Conservation (phyloP, 352 stramenopile species). For the Phytophthora tentaculata region DNA sequence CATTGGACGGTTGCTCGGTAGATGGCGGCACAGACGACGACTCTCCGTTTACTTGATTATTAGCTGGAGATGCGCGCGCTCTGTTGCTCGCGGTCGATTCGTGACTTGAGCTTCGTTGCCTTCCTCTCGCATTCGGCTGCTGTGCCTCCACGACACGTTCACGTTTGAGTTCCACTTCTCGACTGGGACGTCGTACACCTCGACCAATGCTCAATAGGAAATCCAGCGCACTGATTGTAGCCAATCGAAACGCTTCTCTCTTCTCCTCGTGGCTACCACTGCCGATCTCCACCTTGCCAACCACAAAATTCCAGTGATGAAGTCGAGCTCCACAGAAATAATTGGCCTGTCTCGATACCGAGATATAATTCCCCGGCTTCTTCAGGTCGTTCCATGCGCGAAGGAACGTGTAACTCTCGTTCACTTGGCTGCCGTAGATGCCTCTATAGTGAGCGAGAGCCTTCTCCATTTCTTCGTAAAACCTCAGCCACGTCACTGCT, state of each 20-base stretch:
- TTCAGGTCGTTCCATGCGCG: slow-evolving; percentile 67
- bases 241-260: slow-evolving; percentile 53
- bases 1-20: neutral
- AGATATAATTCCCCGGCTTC: slow-evolving; percentile 30
- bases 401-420: slow-evolving; percentile 55
- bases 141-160: slow-evolving; percentile 5
- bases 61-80: slow-evolving; percentile 1
- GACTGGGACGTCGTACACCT: slow-evolving; percentile 11
- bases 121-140: slow-evolving; percentile 7
- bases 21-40: neutral
- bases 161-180: slow-evolving; percentile 11
- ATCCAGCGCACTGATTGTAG: slow-evolving; percentile 43
- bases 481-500: slow-evolving; percentile 48
- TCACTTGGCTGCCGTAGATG: slow-evolving; percentile 20
- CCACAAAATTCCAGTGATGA: slow-evolving; percentile 69
- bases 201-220: slow-evolving; percentile 43
- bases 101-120: slow-evolving; percentile 18
- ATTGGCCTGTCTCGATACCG: slow-evolving; percentile 47
- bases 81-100: slow-evolving; percentile 14
- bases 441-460: slow-evolving; percentile 31
- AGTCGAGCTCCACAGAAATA: slow-evolving; percentile 56
- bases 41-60: slow-evolving; percentile 4
- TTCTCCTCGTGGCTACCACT: slow-evolving; percentile 69
- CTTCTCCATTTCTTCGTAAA: slow-evolving; percentile 49
- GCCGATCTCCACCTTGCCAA: slow-evolving; percentile 73